Evolutionary conservation across 495 filamentous ascomycete species (phyloP).

Genomic region (Sphaerosporella brunnea): DNA sequence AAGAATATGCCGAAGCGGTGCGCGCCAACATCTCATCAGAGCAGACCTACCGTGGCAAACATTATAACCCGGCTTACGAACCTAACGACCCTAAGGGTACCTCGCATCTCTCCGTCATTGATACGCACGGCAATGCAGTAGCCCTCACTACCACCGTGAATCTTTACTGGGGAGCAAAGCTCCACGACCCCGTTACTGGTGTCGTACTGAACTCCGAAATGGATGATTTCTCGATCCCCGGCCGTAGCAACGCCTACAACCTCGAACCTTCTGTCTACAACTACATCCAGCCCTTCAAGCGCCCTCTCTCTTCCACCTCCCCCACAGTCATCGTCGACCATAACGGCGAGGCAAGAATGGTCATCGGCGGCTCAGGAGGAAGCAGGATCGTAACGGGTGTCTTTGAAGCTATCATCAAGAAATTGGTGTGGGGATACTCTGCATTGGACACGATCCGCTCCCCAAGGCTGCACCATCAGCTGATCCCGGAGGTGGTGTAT

Average conservation of each 20-base stretch:
- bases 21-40: conserved; percentile 19
- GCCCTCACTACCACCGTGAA: conserved; percentile 24
- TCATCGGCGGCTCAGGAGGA: conserved; percentile 22
- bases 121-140: conserved; percentile 19
- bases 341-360: conserved; percentile 12
- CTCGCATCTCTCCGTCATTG: conserved; percentile 21
- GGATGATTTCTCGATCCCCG: conserved; percentile 25
- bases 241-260: conserved; percentile 17
- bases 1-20: conserved; percentile 15
- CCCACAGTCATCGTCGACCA: conserved; percentile 18
- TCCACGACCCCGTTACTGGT: conserved; percentile 21
- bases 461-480: conserved; percentile 23
- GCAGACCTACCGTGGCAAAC: conserved; percentile 20
- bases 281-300: conserved; percentile 22
- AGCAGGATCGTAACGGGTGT: conserved; percentile 24
- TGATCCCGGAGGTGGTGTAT: conserved; percentile 22
- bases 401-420: conserved; percentile 24
- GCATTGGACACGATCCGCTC: conserved; percentile 20
- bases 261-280: conserved; percentile 21
- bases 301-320: conserved; percentile 20
- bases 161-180: conserved; percentile 23
- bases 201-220: conserved; percentile 23
- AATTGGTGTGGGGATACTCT: conserved; percentile 20
- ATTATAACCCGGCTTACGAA: conserved; percentile 25
- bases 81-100: conserved; percentile 22